Base-by-base conservation (phyloP, 345 rosid species). In the Eucalyptus cladocalyx region DNA sequence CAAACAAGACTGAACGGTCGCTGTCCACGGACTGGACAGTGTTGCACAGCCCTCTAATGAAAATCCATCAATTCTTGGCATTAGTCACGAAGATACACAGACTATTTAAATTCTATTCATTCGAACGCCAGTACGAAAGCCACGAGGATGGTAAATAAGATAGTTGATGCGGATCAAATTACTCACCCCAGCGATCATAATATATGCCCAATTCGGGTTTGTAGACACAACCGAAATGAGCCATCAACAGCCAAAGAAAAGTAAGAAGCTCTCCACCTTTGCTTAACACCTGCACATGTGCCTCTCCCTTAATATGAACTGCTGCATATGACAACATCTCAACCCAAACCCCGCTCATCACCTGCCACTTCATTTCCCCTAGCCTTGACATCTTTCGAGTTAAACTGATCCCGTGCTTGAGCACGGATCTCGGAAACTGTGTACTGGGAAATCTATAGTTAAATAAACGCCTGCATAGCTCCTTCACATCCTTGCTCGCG, bases 361-460 rank as follows among this genome's bases (percentile, higher is more conserved):
- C 6, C 21, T 0, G 0, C 76, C 76, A 67, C 76, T n/a, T 67
- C 72, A 1, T 62, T 15, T 16, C 3, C 76, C 5, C 4, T 1
- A 15, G 21, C 5, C 1, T 1, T 4, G 1, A 4, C 6, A 67
- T 67, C 10, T 16, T 3, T 7, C 3, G 0, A 14, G 76, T 40
- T 32, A n/a, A n/a, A 0, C 0, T 3, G 11, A 4, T 7, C 21
- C 21, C 76, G 6, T 2, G 3, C 2, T 0, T 0, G 3, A n/a
- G 76, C 76, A 16, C 3, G 7, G 67, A 26, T 60, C n/a, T n/a
- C n/a, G n/a, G n/a, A n/a, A n/a, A n/a, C n/a, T n/a, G n/a, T n/a
- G n/a, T n/a, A n/a, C n/a, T n/a, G n/a, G n/a, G n/a, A n/a, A n/a
- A n/a, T n/a, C n/a, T n/a, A n/a, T n/a, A n/a, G 1, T 2, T 0